Base-by-base conservation (phyloP, 1,284 basidiomycete genomes). In the Cutaneotrichosporon arboriforme region DNA sequence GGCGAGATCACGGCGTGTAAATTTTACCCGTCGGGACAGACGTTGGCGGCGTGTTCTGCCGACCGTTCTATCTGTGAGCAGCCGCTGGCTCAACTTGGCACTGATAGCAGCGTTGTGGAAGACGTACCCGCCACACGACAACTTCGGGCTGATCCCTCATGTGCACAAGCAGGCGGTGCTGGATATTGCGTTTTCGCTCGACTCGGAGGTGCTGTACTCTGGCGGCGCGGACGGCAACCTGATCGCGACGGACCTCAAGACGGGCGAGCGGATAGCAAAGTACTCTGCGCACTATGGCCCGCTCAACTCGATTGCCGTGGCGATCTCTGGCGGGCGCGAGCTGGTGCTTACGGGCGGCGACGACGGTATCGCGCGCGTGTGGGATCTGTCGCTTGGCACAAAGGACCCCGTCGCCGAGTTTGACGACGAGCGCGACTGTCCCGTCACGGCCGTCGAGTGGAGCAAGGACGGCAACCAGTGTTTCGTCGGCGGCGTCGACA, bases 401-500 rank as follows among this genome's bases (percentile, higher is more conserved):
- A 93, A 90, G 72, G 78, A 83, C 8, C 81, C 87, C 20, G 82
- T 94, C 13, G 84, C 85, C 18, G 83, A 85, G 33, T 87, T 90
- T 64, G 84, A 90, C 60, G 69, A 94, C 43, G 88, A 87, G 2
- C 87, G 68, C 38, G 72, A 74, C 55, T 72, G 88, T 66, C 91
- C 92, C 0, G 86, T 90, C 23, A 96, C 91, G n/a, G 81, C 86
- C 0, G 90, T 94, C 0, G 87, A 86, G 66, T 96, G 90, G 90
- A 87, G 88, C 63, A 83, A 82, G 37, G 91, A 96, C 66, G 92
- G 88, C 0, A 81, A 87, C 58, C 86, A 83, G 59, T 79, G 92
- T 52, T 96, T 88, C 62, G 83, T 88, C n/a, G 90, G 86, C 9
- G 90, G 88, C 8, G 74, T 97, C 63, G 92, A 96, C 74, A 97